Evolutionary conservation across 768 basidiomycete genomes (phyloP).

Genomic region (Tulasnella sp.): DNA sequence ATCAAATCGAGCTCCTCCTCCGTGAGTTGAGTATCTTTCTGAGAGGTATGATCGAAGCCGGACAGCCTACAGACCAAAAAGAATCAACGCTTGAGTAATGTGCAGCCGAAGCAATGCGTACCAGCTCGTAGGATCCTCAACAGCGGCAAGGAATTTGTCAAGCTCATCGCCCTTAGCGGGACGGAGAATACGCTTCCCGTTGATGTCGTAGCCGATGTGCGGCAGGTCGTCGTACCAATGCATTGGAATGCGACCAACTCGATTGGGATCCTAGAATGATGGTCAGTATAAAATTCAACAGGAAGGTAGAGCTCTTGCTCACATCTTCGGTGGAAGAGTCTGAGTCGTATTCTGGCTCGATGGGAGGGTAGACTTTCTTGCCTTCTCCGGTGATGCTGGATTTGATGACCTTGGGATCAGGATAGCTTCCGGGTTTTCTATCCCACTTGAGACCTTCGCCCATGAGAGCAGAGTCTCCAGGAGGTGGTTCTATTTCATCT

Average conservation of each 20-base stretch:
- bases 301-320: constrained; percentile 23
- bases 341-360: constrained; percentile 82
- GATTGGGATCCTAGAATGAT: constrained; percentile 65
- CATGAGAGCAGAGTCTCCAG: not conserved
- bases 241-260: constrained; percentile 87
- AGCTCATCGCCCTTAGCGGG: constrained; percentile 94
- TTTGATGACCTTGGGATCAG: constrained; percentile 53
- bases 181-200: constrained; percentile 87
- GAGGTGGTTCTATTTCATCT: constrained; percentile 7
- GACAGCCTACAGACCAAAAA: constrained; percentile 50
- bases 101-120: constrained; percentile 26
- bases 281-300: not conserved
- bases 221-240: constrained; percentile 99
- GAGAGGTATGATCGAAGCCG: constrained; percentile 80
- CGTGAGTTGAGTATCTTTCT: constrained; percentile 76
- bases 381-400: constrained; percentile 77
- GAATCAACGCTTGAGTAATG: not conserved
- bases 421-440: constrained; percentile 28
- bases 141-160: constrained; percentile 89
- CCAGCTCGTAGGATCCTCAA: constrained; percentile 89
- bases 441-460: not conserved
- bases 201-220: constrained; percentile 94
- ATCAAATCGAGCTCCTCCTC: constrained; percentile 93
- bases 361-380: constrained; percentile 76
- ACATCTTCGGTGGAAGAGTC: constrained; percentile 91